Evolutionary conservation across 2,329 filamentous ascomycete genomes (phyloP), one percentile per base, ranked within the genome.

Genomic region (Cladosporium austrohemisphaericum): DNA sequence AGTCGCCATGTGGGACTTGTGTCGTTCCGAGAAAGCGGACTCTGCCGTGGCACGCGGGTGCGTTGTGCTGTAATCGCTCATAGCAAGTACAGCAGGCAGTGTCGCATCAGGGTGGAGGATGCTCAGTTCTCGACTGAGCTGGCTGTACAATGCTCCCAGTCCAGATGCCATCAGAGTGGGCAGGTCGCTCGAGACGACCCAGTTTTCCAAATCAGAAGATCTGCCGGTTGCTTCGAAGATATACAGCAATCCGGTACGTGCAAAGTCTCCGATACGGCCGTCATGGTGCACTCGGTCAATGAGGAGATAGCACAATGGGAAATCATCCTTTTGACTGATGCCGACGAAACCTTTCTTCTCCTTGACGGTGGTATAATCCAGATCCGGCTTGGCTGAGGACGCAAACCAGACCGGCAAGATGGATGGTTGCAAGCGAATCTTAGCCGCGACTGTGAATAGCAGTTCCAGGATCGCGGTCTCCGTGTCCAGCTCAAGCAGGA

Each of bases 281-380:
- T 96, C 92, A 57, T 95, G 86, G 63, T 98, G 92, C 46, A 98
- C 94, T 65, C 95, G 95, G 65, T 98, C 91, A 65, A 98, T 88
- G 57, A 98, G 75, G 32, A 97, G 80, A 65, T 97, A 97, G 70
- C 96, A 97, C 1, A 98, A 72, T 0, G 93, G 93, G 57, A 98
- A 98, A 63, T 97, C 92, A 57, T 90, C 87, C 66, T 90, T 77
- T 63, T 94, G 86, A 5, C 88, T 93, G 41, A 85, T 81, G 3
- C 90, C 91, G 1, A 87, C 86, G 65, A 95, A 95, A 55, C 81
- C 83, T 45, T 85, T 78, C 53, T 79, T 77, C 48, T 76, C 75
- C 28, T 76, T 59, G 67, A 73, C 52, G 52, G 69, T 47, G 40
- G 65, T 63, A 29, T 70, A 67, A 16, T 70, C 67, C 35, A 55